These are phyloP conservation scores for Fusarium hostae DNA, from an alignment of 2,329 filamentous ascomycete species.

Conservation along the genomic window DNA sequence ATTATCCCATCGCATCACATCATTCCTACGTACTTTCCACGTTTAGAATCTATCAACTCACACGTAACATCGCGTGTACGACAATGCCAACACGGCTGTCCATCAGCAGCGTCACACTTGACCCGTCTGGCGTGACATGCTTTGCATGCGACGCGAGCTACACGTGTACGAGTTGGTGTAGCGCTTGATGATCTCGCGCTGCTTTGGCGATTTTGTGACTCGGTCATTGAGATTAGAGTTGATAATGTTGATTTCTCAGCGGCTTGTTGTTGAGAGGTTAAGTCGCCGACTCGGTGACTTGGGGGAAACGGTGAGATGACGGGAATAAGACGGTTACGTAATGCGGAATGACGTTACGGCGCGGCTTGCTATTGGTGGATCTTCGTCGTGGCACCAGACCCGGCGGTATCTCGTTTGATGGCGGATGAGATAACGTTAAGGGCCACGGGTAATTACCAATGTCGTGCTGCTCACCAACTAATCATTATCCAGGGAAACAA, in stretches of 20 bases:
- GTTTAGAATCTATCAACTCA: slow-evolving; percentile 32
- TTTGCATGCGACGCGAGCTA: slow-evolving; percentile 36
- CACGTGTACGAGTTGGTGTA: neutral
- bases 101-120: slow-evolving; percentile 35
- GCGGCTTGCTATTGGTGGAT: neutral
- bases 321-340: slow-evolving; percentile 19
- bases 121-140: slow-evolving; percentile 35
- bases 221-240: neutral
- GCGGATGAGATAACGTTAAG: neutral
- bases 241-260: neutral
- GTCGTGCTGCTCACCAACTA: neutral
- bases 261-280: neutral
- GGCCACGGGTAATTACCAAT: neutral
- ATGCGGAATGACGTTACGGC: neutral
- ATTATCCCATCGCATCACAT: fast-evolving
- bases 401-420: too few relatives aligned
- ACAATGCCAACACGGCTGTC: slow-evolving; percentile 37
- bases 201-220: neutral
- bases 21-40: slow-evolving; percentile 23
- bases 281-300: slow-evolving; percentile 29
- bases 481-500: neutral
- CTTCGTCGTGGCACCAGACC: too few relatives aligned
- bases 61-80: slow-evolving; percentile 22
- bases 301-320: too few relatives aligned
- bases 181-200: neutral